Percentiles rank a stretch among this genome's conserved stretches.
These are phyloP conservation scores for Erodium chrysanthum DNA, from an alignment of 441 rosid species.

Conservation along the genomic window DNA sequence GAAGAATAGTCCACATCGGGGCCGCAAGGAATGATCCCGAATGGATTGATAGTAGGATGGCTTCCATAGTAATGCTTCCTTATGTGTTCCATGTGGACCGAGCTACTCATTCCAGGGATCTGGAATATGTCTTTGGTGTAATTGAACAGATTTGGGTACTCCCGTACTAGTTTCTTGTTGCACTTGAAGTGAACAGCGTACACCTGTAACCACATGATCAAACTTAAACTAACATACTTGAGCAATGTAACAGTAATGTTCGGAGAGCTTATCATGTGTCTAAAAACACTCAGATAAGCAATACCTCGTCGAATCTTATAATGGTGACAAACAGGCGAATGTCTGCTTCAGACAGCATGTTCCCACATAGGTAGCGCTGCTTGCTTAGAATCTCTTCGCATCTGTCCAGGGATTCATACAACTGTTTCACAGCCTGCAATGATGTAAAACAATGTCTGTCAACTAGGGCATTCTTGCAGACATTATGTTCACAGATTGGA, in stretches of 20 bases:
- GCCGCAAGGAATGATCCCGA: constrained; percentile 60
- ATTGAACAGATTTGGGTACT: constrained; percentile 70
- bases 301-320: constrained; percentile 88
- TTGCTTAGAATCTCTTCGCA: constrained; percentile 65
- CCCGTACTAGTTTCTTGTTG: constrained; percentile 69
- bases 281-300: not conserved
- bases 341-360: constrained; percentile 58
- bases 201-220: constrained; percentile 31
- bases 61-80: constrained; percentile 83
- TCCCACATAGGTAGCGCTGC: constrained; percentile 65
- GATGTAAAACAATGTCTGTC: not conserved
- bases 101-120: constrained; percentile 45
- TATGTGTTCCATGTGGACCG: constrained; percentile 70
- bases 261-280: too few relatives aligned
- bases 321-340: constrained; percentile 72
- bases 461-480: not conserved
- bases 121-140: constrained; percentile 73
- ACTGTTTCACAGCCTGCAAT: constrained; percentile 49
- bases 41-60: constrained; percentile 63
- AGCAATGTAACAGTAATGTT: too few relatives aligned
- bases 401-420: constrained; percentile 66
- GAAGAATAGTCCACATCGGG: constrained; percentile 50
- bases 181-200: constrained; percentile 85
- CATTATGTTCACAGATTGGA: not conserved
- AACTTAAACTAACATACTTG: not conserved